Percentiles rank a stretch among this genome's conserved stretches.
phyloP scores from a whole-genome alignment of 1,284 basidiomycete genomes.

The Cryptococcus sp. region DNA sequence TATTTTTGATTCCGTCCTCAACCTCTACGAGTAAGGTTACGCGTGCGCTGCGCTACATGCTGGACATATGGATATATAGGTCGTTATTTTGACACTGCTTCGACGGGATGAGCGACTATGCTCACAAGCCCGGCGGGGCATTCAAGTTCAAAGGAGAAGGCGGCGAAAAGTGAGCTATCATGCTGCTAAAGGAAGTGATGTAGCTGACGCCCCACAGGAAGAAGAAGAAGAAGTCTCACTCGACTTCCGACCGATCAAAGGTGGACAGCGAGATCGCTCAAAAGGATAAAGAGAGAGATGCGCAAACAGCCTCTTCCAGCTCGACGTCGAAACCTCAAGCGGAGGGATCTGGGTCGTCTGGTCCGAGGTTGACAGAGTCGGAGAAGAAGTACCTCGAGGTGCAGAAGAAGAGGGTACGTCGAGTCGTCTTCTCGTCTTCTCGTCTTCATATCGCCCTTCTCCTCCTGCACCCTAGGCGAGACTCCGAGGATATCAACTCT shows the following conservation, averaged over 20 bases:
- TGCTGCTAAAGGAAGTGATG: not conserved
- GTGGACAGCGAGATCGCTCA: constrained; percentile 34
- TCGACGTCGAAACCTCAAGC: constrained; percentile 5
- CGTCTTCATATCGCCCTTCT: too few species aligned
- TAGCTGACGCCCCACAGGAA: constrained; percentile 53
- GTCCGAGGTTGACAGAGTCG: constrained; percentile 69
- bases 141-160: constrained; percentile 81
- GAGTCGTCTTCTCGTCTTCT: not conserved
- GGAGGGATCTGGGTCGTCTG: constrained; percentile 1
- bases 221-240: constrained; percentile 77
- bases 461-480: too few species aligned
- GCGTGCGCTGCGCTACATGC: too few species aligned
- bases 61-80: too few species aligned
- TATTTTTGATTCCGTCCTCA: too few species aligned
- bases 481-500: too few species aligned
- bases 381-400: constrained; percentile 83
- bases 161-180: constrained; percentile 65
- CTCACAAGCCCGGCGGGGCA: constrained; percentile 75
- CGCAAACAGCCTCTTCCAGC: constrained; percentile 1
- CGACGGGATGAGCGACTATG: constrained; percentile 65
- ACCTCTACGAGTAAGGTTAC: too few species aligned
- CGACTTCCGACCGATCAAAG: constrained; percentile 29
- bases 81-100: too few species aligned
- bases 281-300: constrained; percentile 48
- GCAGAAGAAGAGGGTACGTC: constrained; percentile 70